Conservation (phyloP, 805 yeast species). For the Saccharomycopsis sp. region DNA sequence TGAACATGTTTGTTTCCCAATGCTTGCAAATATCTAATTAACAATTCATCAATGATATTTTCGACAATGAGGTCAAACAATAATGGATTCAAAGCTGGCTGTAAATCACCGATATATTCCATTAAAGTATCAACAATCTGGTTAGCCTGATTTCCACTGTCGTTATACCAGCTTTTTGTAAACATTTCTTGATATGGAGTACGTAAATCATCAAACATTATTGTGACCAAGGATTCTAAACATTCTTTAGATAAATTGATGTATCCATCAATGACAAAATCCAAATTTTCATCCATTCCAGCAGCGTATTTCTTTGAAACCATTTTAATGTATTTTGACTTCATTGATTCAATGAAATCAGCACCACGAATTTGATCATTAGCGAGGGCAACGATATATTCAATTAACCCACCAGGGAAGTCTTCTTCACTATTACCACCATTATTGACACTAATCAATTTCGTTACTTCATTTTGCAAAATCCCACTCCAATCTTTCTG, state of each 20-base stretch:
- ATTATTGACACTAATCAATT: constrained; percentile 26
- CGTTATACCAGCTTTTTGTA: constrained; percentile 63
- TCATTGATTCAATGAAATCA: constrained; percentile 61
- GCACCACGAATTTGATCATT: constrained; percentile 77
- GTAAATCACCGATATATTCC: constrained; percentile 66
- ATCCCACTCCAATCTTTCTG: constrained; percentile 55
- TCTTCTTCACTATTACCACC: constrained; percentile 30
- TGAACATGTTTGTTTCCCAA: constrained; percentile 36
- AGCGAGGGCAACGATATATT: constrained; percentile 74
- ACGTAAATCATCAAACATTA: constrained; percentile 66
- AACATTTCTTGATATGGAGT: constrained; percentile 57
- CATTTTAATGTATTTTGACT: constrained; percentile 55
- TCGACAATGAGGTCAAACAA: constrained; percentile 49
- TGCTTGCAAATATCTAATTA: constrained; percentile 43
- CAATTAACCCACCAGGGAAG: constrained; percentile 70
- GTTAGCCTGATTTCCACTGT: constrained; percentile 46
- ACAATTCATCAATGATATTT: constrained; percentile 44
- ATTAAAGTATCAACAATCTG: constrained; percentile 64
- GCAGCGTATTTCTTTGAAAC: constrained; percentile 58
- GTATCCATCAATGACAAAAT: constrained; percentile 69
- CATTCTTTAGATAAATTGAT: constrained; percentile 67
- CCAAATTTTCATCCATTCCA: constrained; percentile 51
- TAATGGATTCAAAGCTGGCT: constrained; percentile 44
- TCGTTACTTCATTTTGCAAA: constrained; percentile 46
- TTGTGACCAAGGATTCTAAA: constrained; percentile 45